Evolutionary conservation across 2,329 filamentous ascomycete genomes (phyloP).

Genomic region (Aureobasidium sp.): DNA sequence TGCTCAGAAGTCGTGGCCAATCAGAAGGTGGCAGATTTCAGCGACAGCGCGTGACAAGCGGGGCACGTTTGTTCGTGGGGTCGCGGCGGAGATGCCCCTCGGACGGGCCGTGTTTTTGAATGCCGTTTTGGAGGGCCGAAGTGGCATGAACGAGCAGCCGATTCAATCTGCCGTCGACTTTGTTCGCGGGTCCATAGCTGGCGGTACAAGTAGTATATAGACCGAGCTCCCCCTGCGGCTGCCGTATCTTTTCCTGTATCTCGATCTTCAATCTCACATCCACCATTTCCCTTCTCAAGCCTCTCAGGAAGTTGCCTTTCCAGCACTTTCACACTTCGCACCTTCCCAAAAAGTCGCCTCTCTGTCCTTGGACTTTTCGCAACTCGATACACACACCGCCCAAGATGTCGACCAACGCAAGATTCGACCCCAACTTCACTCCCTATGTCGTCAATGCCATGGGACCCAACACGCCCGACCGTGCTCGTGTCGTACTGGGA

Average conservation of each 20-base stretch:
- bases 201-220: constrained; percentile 5
- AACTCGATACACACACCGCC: background rate
- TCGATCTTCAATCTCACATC: background rate
- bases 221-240: background rate
- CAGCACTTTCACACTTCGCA: constrained; percentile 1
- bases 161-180: constrained; percentile 8
- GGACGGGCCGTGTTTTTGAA: constrained; percentile 8
- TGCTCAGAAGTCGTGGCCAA: background rate
- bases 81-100: background rate
- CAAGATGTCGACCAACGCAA: constrained; percentile 8
- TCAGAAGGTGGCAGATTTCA: background rate
- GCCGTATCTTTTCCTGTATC: background rate
- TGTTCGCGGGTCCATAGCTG: background rate
- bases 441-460: constrained; percentile 63
- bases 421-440: constrained; percentile 64
- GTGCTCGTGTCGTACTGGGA: constrained; percentile 54
- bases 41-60: background rate
- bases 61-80: background rate
- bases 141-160: constrained; percentile 1
- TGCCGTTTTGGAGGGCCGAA: constrained; percentile 4
- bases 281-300: background rate
- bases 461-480: constrained; percentile 57
- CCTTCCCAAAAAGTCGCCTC: background rate
- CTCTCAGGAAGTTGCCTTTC: background rate
- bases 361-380: background rate